A percentile compares a stretch with the other conserved stretches of the same genome.
These are phyloP conservation scores for Thalia dealbata DNA, from an alignment of 176 grass and related monocot species.

Conservation along the genomic window DNA sequence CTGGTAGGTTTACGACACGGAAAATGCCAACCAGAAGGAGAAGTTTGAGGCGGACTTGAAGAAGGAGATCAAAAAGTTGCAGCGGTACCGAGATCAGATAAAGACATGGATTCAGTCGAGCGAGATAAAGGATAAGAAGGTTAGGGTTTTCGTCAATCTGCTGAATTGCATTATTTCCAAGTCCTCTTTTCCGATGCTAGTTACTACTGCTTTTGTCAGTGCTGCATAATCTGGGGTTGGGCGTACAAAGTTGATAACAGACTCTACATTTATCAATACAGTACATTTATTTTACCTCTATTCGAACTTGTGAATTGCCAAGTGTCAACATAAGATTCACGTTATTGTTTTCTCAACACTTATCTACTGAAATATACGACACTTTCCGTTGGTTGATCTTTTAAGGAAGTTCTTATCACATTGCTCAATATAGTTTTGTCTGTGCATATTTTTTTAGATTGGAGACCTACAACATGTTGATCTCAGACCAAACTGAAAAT, in stretches of 20 bases:
- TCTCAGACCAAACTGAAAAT: no score
- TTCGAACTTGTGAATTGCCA: neutral
- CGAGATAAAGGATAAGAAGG: slow-evolving; percentile 99
- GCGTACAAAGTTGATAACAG: no score
- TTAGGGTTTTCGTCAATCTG: slow-evolving; percentile 2
- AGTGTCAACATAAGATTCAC: neutral
- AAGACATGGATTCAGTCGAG: slow-evolving; percentile 99
- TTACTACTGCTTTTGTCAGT: neutral
- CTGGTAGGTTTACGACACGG: slow-evolving; percentile 90
- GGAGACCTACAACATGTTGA: no score
- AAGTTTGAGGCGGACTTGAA: slow-evolving; percentile 99
- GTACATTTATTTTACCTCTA: neutral
- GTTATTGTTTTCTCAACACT: no score
- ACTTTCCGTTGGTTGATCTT: no score
- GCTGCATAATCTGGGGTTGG: neutral
- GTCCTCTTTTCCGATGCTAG: neutral
- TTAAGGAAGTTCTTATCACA: no score
- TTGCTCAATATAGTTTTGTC: no score
- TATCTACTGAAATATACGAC: no score
- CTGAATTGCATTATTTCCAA: neutral
- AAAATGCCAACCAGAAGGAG: slow-evolving; percentile 99
- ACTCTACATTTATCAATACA: no score
- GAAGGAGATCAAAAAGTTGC: slow-evolving; percentile 99
- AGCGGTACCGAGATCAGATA: slow-evolving; percentile 98
- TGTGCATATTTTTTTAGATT: no score